A percentile compares a stretch with the other conserved stretches of the same genome.
phyloP scores from a whole-genome alignment of 2,329 filamentous ascomycete species.

The Sporothrix mexicana region DNA sequence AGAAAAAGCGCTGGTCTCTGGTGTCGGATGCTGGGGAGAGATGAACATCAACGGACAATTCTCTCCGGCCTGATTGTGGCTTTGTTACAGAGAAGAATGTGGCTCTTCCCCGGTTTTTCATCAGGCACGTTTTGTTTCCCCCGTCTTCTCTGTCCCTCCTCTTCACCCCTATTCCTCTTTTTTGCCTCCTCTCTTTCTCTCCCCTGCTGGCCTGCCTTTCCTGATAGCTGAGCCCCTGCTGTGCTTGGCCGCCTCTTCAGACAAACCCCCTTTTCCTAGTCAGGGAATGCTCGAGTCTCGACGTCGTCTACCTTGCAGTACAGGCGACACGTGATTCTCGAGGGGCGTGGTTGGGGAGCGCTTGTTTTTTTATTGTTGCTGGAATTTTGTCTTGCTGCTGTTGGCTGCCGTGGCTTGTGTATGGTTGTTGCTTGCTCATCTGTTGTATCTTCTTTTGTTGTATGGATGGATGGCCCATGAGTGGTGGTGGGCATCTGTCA shows the following conservation, averaged over 20 bases:
- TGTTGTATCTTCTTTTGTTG: neutral
- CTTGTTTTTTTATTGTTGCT: neutral
- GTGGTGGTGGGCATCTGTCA: neutral
- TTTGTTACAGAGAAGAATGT: slow-evolving; percentile 30
- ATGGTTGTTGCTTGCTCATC: slow-evolving; percentile 1
- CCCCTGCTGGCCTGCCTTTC: slow-evolving; percentile 2
- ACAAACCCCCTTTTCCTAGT: slow-evolving; percentile 9
- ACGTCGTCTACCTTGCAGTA: slow-evolving; percentile 11
- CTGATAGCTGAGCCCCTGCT: slow-evolving; percentile 20
- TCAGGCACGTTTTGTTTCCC: slow-evolving; percentile 24
- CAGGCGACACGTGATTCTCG: slow-evolving; percentile 4
- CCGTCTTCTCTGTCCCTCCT: slow-evolving; percentile 23
- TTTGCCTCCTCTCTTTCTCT: neutral
- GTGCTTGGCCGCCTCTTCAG: neutral
- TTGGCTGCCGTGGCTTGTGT: slow-evolving; percentile 4
- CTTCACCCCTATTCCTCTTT: neutral
- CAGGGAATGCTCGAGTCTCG: neutral
- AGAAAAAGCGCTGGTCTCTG: neutral
- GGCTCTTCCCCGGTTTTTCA: slow-evolving; percentile 32
- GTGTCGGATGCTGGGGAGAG: neutral
- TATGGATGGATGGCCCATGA: neutral
- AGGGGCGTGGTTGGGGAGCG: neutral
- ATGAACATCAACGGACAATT: slow-evolving; percentile 31
- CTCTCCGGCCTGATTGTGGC: slow-evolving; percentile 31
- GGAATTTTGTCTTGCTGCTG: neutral